Percentiles rank a stretch among this genome's conserved stretches.
phyloP scores from a whole-genome alignment of 2,329 filamentous ascomycete genomes.

The Onygenales sp. region DNA sequence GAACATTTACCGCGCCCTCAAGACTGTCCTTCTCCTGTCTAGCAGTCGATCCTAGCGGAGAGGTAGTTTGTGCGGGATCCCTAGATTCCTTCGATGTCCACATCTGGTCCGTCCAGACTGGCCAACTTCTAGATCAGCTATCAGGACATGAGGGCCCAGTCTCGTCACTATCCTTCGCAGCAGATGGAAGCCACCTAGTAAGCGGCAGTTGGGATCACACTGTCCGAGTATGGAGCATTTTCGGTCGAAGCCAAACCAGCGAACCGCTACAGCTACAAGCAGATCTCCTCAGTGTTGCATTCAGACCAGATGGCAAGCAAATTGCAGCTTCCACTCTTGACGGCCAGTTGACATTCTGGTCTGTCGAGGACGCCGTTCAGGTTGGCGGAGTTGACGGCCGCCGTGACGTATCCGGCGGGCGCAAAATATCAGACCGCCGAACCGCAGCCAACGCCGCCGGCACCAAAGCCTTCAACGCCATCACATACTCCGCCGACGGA shows the following conservation, averaged over 20 bases:
- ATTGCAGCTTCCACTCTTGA: constrained; percentile 87
- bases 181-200: constrained; percentile 71
- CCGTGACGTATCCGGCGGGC: constrained; percentile 84
- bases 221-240: constrained; percentile 92
- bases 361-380: constrained; percentile 77
- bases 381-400: constrained; percentile 78
- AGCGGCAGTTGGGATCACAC: constrained; percentile 97
- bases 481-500: constrained; percentile 87
- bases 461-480: constrained; percentile 80
- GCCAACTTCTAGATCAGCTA: constrained; percentile 82
- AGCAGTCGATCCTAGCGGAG: constrained; percentile 92
- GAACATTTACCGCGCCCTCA: constrained; percentile 90
- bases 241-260: constrained; percentile 85
- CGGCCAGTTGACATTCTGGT: constrained; percentile 93
- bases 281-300: constrained; percentile 76
- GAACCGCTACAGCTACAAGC: constrained; percentile 88
- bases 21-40: constrained; percentile 86
- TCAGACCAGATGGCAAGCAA: constrained; percentile 84
- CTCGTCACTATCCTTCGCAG: constrained; percentile 77
- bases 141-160: constrained; percentile 92
- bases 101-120: constrained; percentile 97
- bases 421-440: constrained; percentile 75
- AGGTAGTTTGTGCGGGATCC: constrained; percentile 90
- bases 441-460: constrained; percentile 85
- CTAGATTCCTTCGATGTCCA: constrained; percentile 95